These are phyloP conservation scores for Harringtonia aguacate DNA, from an alignment of 2,329 filamentous ascomycete genomes.

Conservation along the genomic window DNA sequence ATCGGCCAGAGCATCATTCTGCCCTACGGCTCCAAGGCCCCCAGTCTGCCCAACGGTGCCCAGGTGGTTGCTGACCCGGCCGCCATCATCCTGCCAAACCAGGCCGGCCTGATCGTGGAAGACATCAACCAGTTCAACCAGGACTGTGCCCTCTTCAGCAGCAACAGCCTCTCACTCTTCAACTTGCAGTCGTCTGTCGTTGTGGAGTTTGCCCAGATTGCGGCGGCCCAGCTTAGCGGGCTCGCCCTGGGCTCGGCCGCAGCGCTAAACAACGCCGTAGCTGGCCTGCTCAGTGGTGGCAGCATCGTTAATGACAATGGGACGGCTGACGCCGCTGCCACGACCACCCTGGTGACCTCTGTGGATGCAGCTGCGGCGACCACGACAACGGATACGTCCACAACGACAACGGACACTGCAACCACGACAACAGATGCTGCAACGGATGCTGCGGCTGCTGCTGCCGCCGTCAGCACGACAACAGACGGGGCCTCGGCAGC, in stretches of 20 bases:
- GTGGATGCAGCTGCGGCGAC: not conserved
- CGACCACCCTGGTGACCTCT: not conserved
- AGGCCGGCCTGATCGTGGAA: conserved; percentile 22
- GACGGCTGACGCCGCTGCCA: not conserved
- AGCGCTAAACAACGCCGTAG: conserved; percentile 7
- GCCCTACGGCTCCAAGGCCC: conserved; percentile 20
- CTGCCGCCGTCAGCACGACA: not conserved
- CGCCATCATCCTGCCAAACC: conserved; percentile 24
- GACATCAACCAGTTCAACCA: conserved; percentile 20
- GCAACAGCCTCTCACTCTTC: conserved; percentile 18
- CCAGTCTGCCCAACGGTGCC: conserved; percentile 16
- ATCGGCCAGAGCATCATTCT: conserved; percentile 23
- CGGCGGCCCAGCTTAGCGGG: conserved; percentile 16
- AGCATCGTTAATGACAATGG: not conserved
- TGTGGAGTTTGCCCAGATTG: conserved; percentile 19
- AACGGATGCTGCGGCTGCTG: not conserved
- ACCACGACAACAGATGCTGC: not conserved
- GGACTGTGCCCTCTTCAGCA: conserved; percentile 21
- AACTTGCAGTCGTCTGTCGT: conserved; percentile 16
- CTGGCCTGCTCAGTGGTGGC: conserved; percentile 2
- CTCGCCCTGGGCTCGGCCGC: conserved; percentile 12
- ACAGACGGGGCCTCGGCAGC: not conserved
- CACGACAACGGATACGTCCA: not conserved
- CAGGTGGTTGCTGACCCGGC: conserved; percentile 26
- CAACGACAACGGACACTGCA: not conserved